Conservation (phyloP, 148 eudicot genomes). For the Rhododendron ferrugineum region DNA sequence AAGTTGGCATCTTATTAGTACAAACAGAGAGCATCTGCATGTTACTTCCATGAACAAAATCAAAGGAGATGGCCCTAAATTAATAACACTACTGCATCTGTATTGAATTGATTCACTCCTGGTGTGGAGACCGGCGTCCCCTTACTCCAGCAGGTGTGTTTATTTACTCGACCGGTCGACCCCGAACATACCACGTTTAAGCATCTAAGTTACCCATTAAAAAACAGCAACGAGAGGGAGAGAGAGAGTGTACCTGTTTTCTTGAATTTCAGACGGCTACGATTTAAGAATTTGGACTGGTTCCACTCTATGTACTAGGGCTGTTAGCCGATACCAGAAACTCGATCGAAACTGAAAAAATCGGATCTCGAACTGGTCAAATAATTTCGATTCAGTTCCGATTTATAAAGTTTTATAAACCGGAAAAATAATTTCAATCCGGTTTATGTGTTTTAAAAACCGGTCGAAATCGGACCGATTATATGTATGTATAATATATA, state of each 20-base stretch:
- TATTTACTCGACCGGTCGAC: neutral
- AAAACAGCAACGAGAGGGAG: neutral
- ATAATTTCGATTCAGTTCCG: no score
- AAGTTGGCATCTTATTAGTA: neutral
- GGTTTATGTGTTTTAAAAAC: no score
- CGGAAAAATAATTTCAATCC: no score
- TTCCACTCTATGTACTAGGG: neutral
- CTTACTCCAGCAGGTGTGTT: neutral
- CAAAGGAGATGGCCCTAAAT: neutral
- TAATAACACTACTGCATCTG: neutral
- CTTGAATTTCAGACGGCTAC: neutral
- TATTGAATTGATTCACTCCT: neutral
- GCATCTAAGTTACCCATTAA: neutral
- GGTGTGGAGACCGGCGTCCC: neutral
- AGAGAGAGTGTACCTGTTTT: neutral
- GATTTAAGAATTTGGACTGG: neutral
- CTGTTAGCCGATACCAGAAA: no score
- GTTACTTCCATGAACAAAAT: neutral
- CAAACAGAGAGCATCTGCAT: neutral
- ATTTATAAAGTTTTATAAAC: no score
- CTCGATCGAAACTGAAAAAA: no score
- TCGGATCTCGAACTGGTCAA: no score
- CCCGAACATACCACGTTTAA: neutral
- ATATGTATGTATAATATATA: no score
- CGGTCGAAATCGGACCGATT: no score